Percentiles rank a stretch among this genome's conserved stretches.
These are phyloP conservation scores for Nigrospora oryzae DNA, from an alignment of 2,329 filamentous ascomycete species.

Conservation along the genomic window DNA sequence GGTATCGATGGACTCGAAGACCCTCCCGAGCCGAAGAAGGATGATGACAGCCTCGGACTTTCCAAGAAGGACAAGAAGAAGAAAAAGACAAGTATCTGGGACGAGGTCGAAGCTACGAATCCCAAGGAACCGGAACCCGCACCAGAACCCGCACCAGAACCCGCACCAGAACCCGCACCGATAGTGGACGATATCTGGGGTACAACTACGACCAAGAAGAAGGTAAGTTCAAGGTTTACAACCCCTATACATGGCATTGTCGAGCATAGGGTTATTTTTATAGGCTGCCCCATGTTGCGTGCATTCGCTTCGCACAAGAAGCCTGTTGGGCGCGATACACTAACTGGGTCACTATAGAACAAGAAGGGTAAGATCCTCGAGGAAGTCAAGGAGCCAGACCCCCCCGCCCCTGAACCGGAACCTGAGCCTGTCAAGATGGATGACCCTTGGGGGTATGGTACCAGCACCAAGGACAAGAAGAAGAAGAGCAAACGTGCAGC, in stretches of 20 bases:
- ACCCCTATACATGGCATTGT: too few relatives aligned
- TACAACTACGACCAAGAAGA: conserved; percentile 7
- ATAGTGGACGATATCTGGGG: conserved; percentile 5
- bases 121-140: conserved; percentile 6
- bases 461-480: conserved; percentile 21
- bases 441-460: conserved; percentile 24
- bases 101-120: conserved; percentile 10
- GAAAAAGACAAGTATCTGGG: conserved; percentile 18
- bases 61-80: conserved; percentile 30
- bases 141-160: conserved; percentile 6
- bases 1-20: conserved; percentile 30
- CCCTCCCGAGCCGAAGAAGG: conserved; percentile 23
- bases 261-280: too few relatives aligned
- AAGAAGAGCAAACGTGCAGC: conserved; percentile 21
- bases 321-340: too few relatives aligned
- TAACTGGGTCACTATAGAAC: neutral
- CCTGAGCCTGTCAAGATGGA: conserved; percentile 20
- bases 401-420: conserved; percentile 4
- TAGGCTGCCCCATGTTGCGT: too few relatives aligned
- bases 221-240: neutral
- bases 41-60: conserved; percentile 19
- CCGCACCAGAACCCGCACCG: conserved; percentile 5
- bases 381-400: conserved; percentile 12
- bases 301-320: too few relatives aligned
- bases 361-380: conserved; percentile 13